Conservation (phyloP, 1,284 basidiomycete species). For the Phlebopus sp. region DNA sequence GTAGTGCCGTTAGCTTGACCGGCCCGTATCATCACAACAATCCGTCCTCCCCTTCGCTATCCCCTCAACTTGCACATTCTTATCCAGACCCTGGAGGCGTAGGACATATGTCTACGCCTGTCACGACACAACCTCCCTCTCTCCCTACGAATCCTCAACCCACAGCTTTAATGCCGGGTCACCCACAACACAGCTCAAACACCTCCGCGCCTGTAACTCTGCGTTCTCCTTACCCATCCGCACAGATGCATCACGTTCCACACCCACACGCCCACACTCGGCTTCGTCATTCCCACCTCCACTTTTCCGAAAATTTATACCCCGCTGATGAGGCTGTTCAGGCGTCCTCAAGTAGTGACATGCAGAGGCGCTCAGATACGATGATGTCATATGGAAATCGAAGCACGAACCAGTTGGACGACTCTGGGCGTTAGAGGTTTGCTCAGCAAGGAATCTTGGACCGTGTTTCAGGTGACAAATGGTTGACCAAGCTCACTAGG, state of each 20-base stretch:
- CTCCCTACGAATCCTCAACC: slow-evolving; percentile 20
- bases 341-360: slow-evolving; percentile 30
- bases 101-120: slow-evolving; percentile 13
- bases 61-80: slow-evolving; percentile 18
- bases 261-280: slow-evolving; percentile 73
- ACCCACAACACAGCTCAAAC: slow-evolving; percentile 20
- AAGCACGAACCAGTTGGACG: slow-evolving; percentile 29
- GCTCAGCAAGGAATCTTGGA: slow-evolving; percentile 1
- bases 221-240: slow-evolving; percentile 48
- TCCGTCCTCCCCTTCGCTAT: slow-evolving; percentile 20
- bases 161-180: slow-evolving; percentile 17
- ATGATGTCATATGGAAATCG: slow-evolving; percentile 47
- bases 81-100: slow-evolving; percentile 20
- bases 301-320: slow-evolving; percentile 47
- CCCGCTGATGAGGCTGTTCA: slow-evolving; percentile 31
- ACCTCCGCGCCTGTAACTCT: slow-evolving; percentile 41
- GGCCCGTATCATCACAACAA: slow-evolving; percentile 18
- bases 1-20: slow-evolving; percentile 6
- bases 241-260: slow-evolving; percentile 71
- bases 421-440: slow-evolving; percentile 10
- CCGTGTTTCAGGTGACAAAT: slow-evolving; percentile 1
- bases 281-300: slow-evolving; percentile 53
- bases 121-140: slow-evolving; percentile 23
- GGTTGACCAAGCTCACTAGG: slow-evolving; percentile 11
- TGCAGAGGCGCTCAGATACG: slow-evolving; percentile 43